Evolutionary conservation across 2,329 filamentous ascomycete genomes (phyloP), one percentile per base, ranked within the genome.

Genomic region (Ophidiomyces ophidiicola): DNA sequence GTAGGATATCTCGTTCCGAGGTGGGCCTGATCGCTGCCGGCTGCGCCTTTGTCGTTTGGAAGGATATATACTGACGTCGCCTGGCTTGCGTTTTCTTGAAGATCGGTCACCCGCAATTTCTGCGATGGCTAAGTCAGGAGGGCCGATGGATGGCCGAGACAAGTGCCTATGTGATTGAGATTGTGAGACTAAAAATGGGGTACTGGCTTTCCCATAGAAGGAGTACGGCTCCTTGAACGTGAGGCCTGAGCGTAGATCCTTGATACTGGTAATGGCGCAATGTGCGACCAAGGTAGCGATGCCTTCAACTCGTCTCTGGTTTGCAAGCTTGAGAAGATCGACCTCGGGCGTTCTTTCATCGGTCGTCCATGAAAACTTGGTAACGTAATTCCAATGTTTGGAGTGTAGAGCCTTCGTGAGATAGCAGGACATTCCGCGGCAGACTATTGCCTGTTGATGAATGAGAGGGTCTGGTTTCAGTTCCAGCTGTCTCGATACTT

Each of bases 331-430:
- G 24, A 59, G 50, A 26, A 51, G 43, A 24, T 56, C 45, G 21
- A 42, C 43, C 42, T 58, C 53, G 6, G 44, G 37, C 28, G 41
- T 32, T 39, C 46, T 48, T 49, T 51, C 52, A 26, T 56, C 48
- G 30, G 49, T 56, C 18, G 44, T 46, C 53, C 49, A 59, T 28
- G 52, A 50, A 38, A 59, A 58, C 45, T 59, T 59, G 19, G 52
- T 49, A 5, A 60, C 46, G 15, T 18, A 43, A 23, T 49, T 34
- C 46, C 37, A 47, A 25, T 54, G 38, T 15, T 39, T 41, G 10
- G 26, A 20, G 36, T 18, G 19, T 14, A 43, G 40, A 15, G 38
- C 26, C 12, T 17, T 25, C 3, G 32, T 25, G 21, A 50, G 15
- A 46, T 47, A 56, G 39, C 42, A 55, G 8, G 46, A 44, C 31